Evolutionary conservation across 1,284 basidiomycete genomes (phyloP), one percentile per base, ranked within the genome.

Genomic region (Apiotrichum laibachii): DNA sequence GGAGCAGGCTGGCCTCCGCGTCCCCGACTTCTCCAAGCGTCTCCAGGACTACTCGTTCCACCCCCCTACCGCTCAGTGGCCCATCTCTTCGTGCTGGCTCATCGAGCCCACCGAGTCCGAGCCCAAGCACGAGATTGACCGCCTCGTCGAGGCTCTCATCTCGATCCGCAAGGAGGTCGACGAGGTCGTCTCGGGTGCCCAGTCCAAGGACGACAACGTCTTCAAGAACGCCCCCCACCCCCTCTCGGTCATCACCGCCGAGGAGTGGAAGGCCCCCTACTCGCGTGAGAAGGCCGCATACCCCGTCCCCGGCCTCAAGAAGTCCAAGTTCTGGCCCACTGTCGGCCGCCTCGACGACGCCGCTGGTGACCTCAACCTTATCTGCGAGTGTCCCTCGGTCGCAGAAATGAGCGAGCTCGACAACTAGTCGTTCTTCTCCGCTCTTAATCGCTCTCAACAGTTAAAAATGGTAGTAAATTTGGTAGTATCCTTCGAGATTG

Each of bases 111-210:
- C 93, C 13, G 93, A 97, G 78, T 92, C 90, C 0, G 93, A 97
- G 79, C 86, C 88, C 2, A 82, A 95, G 53, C 87, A 91, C 65
- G 93, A 96, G 77, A 84, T 97, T 56, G 90, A 97, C 72, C 84
- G 88, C 69, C 95, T 97, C 82, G 92, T 92, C 77, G 90, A 97
- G 67, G 94, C 95, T 8, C 93, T 98, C 88, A 94, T 99, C 66
- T 85, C 89, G 65, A 99, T 99, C 68, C 88, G 93, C 55, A 82
- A 86, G 66, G 95, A 99, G 78, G 91, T 87, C 1, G 88, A 95
- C 64, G 91, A 95, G 62, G 85, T 99, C 68, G 85, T 89, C 49
- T 81, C 83, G 16, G 94, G 93, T 54, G 88, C 87, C 72, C 90
- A 93, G 73, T 88, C 90, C 4, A 88, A 89, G 65, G 60, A 62